phyloP scores from a whole-genome alignment of 192 early-diverging fungal genomes.

The Jimgerdemannia lactiflua region DNA sequence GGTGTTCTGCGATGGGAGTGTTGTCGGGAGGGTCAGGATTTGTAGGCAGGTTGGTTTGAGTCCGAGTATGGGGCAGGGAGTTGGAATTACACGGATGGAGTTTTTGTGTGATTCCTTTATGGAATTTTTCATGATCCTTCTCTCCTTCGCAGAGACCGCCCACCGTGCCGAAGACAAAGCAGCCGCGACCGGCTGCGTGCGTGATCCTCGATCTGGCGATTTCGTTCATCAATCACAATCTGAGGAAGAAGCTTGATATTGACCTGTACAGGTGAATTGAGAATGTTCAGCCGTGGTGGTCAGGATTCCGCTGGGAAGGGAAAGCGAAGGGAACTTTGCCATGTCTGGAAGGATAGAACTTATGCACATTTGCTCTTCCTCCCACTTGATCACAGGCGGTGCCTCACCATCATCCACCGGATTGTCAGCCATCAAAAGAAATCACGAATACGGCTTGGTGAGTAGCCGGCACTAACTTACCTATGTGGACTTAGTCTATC shows the following conservation, averaged over 20 bases:
- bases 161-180: slow-evolving; percentile 36
- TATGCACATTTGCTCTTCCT: not conserved
- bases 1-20: slow-evolving; percentile 22
- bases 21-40: slow-evolving; percentile 15
- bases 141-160: slow-evolving; percentile 35
- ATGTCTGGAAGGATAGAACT: not conserved
- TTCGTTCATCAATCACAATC: slow-evolving; percentile 51
- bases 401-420: slow-evolving; percentile 29
- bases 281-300: no score
- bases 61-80: slow-evolving; percentile 13
- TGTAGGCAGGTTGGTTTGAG: slow-evolving; percentile 32
- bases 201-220: slow-evolving; percentile 44
- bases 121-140: no score
- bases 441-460: slow-evolving; percentile 26
- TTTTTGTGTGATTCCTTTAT: no score
- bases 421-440: slow-evolving; percentile 18
- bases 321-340: no score
- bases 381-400: slow-evolving; percentile 4
- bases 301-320: not conserved
- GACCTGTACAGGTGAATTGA: slow-evolving; percentile 46
- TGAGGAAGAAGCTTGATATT: slow-evolving; percentile 49
- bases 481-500: no score
- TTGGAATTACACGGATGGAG: not conserved
- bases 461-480: slow-evolving; percentile 3
- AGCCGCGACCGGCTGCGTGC: slow-evolving; percentile 32